These are phyloP conservation scores for Backusella westeae DNA, from an alignment of 192 early-diverging fungal species.

Conservation along the genomic window DNA sequence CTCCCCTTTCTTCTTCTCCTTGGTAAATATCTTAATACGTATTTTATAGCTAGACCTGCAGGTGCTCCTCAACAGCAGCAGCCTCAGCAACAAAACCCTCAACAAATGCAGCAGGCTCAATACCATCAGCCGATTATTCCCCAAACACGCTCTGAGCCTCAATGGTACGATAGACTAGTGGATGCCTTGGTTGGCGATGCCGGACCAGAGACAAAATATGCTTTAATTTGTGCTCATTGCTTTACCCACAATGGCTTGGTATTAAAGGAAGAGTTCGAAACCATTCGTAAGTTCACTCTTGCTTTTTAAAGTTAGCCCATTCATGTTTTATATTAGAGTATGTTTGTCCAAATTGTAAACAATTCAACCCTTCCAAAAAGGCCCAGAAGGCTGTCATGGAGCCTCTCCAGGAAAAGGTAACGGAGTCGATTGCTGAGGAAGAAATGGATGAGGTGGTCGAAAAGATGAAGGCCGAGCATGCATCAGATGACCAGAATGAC, in stretches of 20 bases:
- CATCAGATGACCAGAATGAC: background rate
- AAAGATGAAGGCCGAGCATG: background rate
- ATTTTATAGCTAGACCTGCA: background rate
- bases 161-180: constrained; percentile 91
- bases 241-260: constrained; percentile 92
- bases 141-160: constrained; percentile 24
- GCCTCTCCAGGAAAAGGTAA: background rate
- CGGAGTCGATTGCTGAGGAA: background rate
- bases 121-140: constrained; percentile 7
- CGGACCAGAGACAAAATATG: constrained; percentile 86
- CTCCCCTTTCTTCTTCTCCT: background rate
- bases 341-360: constrained; percentile 53
- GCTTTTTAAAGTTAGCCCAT: background rate
- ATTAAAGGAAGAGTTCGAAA: constrained; percentile 74
- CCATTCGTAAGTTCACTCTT: constrained; percentile 52
- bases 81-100: background rate
- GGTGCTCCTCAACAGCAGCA: constrained; percentile 4
- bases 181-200: constrained; percentile 93
- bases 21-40: constrained; percentile 6
- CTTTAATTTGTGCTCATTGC: constrained; percentile 89
- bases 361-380: constrained; percentile 52
- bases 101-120: constrained; percentile 13
- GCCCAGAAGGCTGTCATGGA: constrained; percentile 10
- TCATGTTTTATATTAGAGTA: constrained; percentile 41
- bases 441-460: background rate